phyloP scores from a whole-genome alignment of 2,329 filamentous ascomycete species.

The Pyrenophora teres region DNA sequence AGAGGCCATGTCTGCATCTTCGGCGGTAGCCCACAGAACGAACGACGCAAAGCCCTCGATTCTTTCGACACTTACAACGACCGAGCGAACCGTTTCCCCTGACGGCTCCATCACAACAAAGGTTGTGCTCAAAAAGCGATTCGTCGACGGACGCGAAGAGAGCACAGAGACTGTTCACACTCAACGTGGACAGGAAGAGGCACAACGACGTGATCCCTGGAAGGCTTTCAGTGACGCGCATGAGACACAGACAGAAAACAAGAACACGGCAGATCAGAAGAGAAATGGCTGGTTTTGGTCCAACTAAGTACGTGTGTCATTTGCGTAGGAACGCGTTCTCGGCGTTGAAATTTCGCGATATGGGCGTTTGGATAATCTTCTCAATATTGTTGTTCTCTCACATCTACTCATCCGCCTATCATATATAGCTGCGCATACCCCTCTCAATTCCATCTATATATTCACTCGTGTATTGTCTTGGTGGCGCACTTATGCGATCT shows the following conservation, averaged over 20 bases:
- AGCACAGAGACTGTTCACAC: conserved; percentile 60
- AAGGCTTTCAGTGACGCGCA: conserved; percentile 16
- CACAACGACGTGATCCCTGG: conserved; percentile 17
- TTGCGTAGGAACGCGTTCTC: neutral
- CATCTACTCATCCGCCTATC: too few relatives aligned
- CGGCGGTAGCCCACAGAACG: conserved; percentile 8
- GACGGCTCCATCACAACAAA: conserved; percentile 65
- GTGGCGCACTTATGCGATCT: neutral
- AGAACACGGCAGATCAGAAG: conserved; percentile 17
- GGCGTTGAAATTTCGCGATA: neutral
- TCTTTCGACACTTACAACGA: conserved; percentile 62
- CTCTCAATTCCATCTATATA: neutral
- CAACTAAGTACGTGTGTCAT: neutral
- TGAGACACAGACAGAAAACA: conserved; percentile 1
- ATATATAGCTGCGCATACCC: conserved; percentile 8
- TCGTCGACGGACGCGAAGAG: conserved; percentile 65
- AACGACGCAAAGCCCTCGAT: conserved; percentile 42
- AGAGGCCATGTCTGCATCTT: conserved; percentile 2
- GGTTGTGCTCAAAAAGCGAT: conserved; percentile 61
- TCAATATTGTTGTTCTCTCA: neutral
- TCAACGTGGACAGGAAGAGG: conserved; percentile 30
- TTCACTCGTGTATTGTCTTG: neutral
- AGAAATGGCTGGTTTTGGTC: conserved; percentile 44
- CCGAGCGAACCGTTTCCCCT: conserved; percentile 58
- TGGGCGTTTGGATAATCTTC: neutral